Evolutionary conservation across 2,329 filamentous ascomycete genomes (phyloP).

Genomic region (Didymella lethalis): DNA sequence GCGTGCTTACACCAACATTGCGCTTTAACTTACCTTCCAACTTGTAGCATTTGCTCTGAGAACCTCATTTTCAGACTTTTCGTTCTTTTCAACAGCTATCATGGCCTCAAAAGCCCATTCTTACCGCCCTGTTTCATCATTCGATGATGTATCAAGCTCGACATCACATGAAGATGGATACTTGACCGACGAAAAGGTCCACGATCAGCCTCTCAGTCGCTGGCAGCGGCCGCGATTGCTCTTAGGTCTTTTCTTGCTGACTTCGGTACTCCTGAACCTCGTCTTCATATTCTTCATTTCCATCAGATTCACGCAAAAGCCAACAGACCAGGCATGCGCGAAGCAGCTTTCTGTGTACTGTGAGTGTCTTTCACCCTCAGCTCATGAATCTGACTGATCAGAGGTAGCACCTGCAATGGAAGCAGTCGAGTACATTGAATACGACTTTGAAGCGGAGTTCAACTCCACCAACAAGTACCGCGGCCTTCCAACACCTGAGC

Average conservation of each 20-base stretch:
- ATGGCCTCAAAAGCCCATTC: background rate
- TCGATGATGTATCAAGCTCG: background rate
- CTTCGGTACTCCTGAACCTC: background rate
- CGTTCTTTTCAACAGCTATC: background rate
- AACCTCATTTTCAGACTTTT: no score
- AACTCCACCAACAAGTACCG: slow-evolving; percentile 1
- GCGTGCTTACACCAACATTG: background rate
- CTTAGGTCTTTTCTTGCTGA: background rate
- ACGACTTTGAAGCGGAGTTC: background rate
- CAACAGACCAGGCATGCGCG: background rate
- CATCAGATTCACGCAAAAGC: background rate
- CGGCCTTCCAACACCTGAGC: background rate
- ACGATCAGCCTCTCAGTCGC: background rate
- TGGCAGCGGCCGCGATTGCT: background rate
- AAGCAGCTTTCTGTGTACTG: background rate
- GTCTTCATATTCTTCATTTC: background rate
- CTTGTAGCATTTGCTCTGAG: background rate
- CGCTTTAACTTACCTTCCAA: background rate
- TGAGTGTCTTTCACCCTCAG: background rate
- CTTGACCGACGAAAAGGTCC: background rate
- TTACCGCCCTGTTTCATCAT: background rate
- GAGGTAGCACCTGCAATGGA: background rate
- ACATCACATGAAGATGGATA: background rate
- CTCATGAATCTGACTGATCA: background rate
- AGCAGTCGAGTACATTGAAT: background rate